Evolutionary conservation across 129 eudicot species (phyloP).

Genomic region (Chrysanthemum seticuspe): DNA sequence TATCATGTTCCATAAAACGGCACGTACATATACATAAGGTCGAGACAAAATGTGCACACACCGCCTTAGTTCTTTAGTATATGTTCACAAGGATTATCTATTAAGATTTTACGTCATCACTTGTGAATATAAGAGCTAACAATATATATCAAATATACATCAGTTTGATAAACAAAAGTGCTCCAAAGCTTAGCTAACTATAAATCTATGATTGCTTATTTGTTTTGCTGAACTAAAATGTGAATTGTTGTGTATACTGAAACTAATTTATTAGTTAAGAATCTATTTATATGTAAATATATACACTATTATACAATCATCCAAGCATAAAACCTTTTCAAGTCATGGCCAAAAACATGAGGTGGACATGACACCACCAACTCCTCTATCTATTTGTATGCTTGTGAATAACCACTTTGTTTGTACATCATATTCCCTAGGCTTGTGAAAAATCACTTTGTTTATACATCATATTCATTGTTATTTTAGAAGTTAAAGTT

Average conservation of each 20-base stretch:
- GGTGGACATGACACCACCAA: conserved; percentile 20
- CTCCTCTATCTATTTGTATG: conserved; percentile 26
- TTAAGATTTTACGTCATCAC: background rate
- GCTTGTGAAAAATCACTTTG: background rate
- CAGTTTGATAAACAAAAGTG: background rate
- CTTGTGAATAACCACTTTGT: conserved; percentile 25
- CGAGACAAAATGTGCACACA: background rate
- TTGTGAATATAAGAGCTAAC: no score
- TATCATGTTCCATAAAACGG: background rate
- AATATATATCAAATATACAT: background rate
- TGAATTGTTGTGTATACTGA: background rate
- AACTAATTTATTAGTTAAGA: background rate
- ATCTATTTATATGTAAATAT: no score
- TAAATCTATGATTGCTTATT: background rate
- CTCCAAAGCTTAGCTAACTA: background rate
- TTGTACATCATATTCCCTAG: background rate
- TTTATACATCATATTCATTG: background rate
- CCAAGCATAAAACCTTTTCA: background rate
- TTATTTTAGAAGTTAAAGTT: no score
- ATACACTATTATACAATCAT: background rate
- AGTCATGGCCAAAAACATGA: conserved; percentile 22
- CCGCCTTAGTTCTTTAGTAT: background rate
- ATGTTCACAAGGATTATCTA: background rate
- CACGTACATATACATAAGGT: no score
- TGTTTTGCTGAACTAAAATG: conserved; percentile 4